These are phyloP conservation scores for Auriscalpium orientale DNA, from an alignment of 768 basidiomycete genomes.

Conservation along the genomic window DNA sequence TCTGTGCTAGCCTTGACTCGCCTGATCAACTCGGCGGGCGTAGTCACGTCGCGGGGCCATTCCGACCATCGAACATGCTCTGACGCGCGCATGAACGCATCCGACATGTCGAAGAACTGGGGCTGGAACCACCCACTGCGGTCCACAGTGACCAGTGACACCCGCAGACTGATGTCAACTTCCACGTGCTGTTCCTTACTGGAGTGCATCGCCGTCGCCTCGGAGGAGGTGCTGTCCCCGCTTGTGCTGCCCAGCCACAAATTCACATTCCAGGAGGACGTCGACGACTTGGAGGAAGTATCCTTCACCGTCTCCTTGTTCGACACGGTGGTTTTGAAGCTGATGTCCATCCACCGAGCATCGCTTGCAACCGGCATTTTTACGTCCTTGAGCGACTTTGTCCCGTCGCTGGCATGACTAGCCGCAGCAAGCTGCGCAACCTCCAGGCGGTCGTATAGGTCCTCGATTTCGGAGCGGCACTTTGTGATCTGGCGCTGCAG, in stretches of 20 bases:
- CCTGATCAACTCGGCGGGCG: background rate
- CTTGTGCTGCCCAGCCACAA: background rate
- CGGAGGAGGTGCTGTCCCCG: background rate
- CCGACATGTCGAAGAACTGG: slow-evolving; percentile 4
- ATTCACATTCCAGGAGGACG: background rate
- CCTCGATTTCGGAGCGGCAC: background rate
- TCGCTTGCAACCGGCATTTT: background rate
- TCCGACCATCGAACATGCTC: slow-evolving; percentile 13
- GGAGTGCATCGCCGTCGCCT: background rate
- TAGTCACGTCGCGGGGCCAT: slow-evolving; percentile 1
- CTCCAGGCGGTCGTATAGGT: background rate
- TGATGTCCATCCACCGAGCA: background rate
- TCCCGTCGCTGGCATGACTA: background rate
- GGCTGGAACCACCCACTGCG: background rate
- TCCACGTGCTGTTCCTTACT: background rate
- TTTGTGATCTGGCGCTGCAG: background rate
- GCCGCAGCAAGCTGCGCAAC: background rate
- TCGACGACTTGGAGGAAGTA: background rate
- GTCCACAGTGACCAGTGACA: too few species aligned
- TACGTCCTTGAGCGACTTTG: background rate
- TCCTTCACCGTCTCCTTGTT: background rate
- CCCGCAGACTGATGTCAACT: background rate
- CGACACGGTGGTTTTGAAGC: background rate
- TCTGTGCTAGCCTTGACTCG: background rate
- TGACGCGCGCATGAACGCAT: background rate